These are phyloP conservation scores for Lasiodiplodia sp. DNA, from an alignment of 2,329 filamentous ascomycete species.

Conservation along the genomic window DNA sequence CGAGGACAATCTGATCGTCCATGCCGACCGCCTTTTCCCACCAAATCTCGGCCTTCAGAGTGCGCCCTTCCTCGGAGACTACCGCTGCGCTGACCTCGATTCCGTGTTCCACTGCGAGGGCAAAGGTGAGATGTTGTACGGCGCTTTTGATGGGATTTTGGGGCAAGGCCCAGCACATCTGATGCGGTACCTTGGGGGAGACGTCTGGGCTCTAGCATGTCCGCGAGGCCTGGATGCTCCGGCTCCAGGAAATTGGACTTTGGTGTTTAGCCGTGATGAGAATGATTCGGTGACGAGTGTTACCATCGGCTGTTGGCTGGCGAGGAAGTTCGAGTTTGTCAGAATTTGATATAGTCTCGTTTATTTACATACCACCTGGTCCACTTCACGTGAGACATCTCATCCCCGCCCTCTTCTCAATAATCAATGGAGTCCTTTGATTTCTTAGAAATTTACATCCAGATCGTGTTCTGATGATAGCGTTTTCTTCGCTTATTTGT, in stretches of 20 bases:
- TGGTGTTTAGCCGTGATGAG: conserved; percentile 39
- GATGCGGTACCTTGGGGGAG: conserved; percentile 49
- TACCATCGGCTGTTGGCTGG: background rate
- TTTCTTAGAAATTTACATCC: too few species aligned
- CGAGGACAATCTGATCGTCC: background rate
- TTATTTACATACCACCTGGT: too few species aligned
- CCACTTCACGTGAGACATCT: too few species aligned
- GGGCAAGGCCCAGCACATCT: conserved; percentile 48
- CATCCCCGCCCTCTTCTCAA: too few species aligned
- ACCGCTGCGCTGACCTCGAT: background rate
- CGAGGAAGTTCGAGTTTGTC: background rate
- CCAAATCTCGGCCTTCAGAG: background rate
- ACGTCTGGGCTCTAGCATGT: conserved; percentile 50
- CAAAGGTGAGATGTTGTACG: background rate
- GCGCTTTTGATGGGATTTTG: background rate
- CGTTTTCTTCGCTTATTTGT: background rate
- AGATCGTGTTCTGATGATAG: too few species aligned
- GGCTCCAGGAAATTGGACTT: conserved; percentile 54
- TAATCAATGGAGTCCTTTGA: too few species aligned
- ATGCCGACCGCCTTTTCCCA: background rate
- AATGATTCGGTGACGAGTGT: background rate
- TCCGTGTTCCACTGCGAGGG: background rate
- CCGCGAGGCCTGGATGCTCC: conserved; percentile 52
- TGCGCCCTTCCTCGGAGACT: background rate
- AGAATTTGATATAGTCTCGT: background rate